Percentiles rank a stretch among this genome's conserved stretches.
Evolutionary conservation across 768 basidiomycete genomes (phyloP).

Genomic region (Mycena epipterygia): DNA sequence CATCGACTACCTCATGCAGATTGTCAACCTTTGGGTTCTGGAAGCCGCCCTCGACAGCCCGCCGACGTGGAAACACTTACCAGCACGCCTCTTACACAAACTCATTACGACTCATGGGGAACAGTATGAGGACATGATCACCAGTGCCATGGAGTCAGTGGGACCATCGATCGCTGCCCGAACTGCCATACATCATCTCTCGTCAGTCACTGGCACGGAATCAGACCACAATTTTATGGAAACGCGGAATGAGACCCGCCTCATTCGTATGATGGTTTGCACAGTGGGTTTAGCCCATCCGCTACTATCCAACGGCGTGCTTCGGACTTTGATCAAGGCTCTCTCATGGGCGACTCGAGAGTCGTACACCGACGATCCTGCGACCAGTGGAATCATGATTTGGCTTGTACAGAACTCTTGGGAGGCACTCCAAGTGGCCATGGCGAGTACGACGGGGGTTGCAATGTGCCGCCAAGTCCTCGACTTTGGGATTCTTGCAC

Average conservation of each 20-base stretch:
- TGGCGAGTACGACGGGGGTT: slow-evolving; percentile 5
- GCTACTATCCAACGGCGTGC: slow-evolving; percentile 9
- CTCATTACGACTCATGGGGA: slow-evolving; percentile 10
- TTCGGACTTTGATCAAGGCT: slow-evolving; percentile 15
- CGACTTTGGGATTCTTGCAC: slow-evolving; percentile 20
- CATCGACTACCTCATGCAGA: background rate
- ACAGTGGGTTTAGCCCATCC: background rate
- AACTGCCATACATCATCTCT: slow-evolving; percentile 19
- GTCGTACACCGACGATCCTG: slow-evolving; percentile 24
- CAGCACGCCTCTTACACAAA: slow-evolving; percentile 13
- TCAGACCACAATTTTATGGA: slow-evolving; percentile 3
- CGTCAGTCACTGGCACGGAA: slow-evolving; percentile 1
- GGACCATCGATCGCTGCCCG: slow-evolving; percentile 15
- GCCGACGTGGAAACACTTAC: background rate
- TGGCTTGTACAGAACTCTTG: slow-evolving; percentile 20
- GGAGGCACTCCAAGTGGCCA: slow-evolving; percentile 17
- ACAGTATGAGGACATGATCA: slow-evolving; percentile 14
- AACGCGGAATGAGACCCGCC: slow-evolving; percentile 10
- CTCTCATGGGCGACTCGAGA: slow-evolving; percentile 18
- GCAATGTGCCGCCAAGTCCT: slow-evolving; percentile 14
- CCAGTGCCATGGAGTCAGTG: slow-evolving; percentile 23
- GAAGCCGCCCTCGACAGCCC: background rate
- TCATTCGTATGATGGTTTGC: slow-evolving; percentile 15
- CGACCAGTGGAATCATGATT: slow-evolving; percentile 21
- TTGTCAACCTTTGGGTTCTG: slow-evolving; percentile 22